These are phyloP conservation scores for Aspergillus sp. DNA, from an alignment of 2,329 filamentous ascomycete species.

Conservation along the genomic window DNA sequence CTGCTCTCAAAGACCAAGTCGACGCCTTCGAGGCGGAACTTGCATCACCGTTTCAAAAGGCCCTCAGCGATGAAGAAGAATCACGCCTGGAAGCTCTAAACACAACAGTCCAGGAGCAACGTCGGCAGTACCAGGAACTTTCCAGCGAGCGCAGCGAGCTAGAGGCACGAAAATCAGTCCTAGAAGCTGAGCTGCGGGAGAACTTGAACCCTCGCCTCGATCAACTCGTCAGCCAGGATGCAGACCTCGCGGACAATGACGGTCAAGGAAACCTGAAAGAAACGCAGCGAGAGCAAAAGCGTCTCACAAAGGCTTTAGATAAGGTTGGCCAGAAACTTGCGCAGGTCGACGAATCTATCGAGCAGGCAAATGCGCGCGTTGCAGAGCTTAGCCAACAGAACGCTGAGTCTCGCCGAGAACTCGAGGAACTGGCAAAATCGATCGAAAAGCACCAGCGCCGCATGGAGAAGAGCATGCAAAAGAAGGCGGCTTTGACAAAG, in stretches of 20 bases:
- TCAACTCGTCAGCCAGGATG: conserved; percentile 76
- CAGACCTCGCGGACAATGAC: conserved; percentile 66
- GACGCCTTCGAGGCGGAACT: conserved; percentile 80
- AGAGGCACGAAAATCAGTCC: conserved; percentile 77
- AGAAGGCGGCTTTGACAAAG: conserved; percentile 77
- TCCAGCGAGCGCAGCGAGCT: conserved; percentile 75
- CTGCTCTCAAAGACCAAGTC: conserved; percentile 75
- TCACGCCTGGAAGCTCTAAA: conserved; percentile 74
- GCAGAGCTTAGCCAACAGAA: conserved; percentile 63
- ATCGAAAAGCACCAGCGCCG: conserved; percentile 87
- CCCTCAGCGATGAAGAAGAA: conserved; percentile 81
- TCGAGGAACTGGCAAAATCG: conserved; percentile 74
- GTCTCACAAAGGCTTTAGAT: conserved; percentile 70
- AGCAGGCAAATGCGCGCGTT: conserved; percentile 60
- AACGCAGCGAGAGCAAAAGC: conserved; percentile 78
- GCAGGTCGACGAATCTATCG: conserved; percentile 76
- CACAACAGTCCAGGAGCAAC: conserved; percentile 70
- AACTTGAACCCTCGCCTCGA: conserved; percentile 87
- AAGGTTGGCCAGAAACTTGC: conserved; percentile 70
- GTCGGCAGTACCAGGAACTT: conserved; percentile 75
- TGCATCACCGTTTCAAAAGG: conserved; percentile 88
- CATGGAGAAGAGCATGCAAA: conserved; percentile 90
- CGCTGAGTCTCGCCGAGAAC: conserved; percentile 68
- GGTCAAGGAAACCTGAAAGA: conserved; percentile 72
- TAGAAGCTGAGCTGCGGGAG: conserved; percentile 87